phyloP scores from a whole-genome alignment of 2,329 filamentous ascomycete genomes.

The Penicillium sp. region DNA sequence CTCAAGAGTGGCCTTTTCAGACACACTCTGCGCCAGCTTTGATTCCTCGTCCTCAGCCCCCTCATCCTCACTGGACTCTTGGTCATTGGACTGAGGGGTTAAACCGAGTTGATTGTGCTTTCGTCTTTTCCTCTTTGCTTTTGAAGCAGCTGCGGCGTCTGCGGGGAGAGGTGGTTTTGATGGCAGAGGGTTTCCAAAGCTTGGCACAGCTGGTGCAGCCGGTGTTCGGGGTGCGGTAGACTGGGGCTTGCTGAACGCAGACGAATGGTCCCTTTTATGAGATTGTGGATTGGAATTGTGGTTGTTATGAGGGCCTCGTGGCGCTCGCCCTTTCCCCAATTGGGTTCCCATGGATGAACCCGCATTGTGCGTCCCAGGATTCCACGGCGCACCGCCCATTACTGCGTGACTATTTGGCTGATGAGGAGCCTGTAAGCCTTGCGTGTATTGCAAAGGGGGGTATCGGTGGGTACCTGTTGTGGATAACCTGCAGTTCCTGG shows the following conservation, averaged over 20 bases:
- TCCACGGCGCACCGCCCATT: conserved; percentile 56
- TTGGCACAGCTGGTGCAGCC: conserved; percentile 45
- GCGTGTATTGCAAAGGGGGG: conserved; percentile 15
- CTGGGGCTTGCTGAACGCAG: conserved; percentile 37
- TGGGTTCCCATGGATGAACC: conserved; percentile 44
- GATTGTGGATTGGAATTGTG: conserved; percentile 24
- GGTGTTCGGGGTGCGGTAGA: conserved; percentile 31
- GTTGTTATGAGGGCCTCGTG: conserved; percentile 24
- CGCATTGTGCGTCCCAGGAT: conserved; percentile 51
- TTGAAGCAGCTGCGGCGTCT: conserved; percentile 28
- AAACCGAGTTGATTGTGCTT: conserved; percentile 48
- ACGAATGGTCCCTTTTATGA: conserved; percentile 39
- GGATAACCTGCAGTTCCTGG: conserved; percentile 25
- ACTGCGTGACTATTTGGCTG: conserved; percentile 37
- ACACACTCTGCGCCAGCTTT: conserved; percentile 33
- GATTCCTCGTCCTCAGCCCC: conserved; percentile 41
- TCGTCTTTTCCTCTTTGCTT: conserved; percentile 42
- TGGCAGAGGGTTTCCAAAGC: conserved; percentile 44
- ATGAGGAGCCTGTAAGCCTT: conserved; percentile 19
- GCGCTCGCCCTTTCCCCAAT: conserved; percentile 27
- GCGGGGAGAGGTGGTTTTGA: conserved; percentile 41
- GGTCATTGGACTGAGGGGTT: conserved; percentile 45
- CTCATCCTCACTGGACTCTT: conserved; percentile 46
- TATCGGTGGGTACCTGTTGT: not conserved
- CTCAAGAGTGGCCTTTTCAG: conserved; percentile 34